Base-by-base conservation (phyloP, 345 rosid genomes). In the Passiflora organensis region DNA sequence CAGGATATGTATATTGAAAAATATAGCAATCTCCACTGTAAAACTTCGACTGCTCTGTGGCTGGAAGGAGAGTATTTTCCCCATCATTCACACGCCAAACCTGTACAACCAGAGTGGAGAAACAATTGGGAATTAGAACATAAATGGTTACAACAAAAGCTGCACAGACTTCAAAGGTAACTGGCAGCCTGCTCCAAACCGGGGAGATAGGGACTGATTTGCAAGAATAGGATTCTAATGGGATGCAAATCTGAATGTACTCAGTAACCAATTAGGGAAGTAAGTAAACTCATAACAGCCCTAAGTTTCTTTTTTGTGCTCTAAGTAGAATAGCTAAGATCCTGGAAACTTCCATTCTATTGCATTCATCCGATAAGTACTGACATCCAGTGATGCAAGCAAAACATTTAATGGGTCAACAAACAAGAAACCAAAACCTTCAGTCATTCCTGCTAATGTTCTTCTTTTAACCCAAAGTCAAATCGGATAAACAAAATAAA, bases 11-110 rank as follows among this genome's bases (percentile, higher is more conserved):
- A 78, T 94, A 94, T 57, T 78, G 93, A 68, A 87, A 79, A 52
- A 94, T 78, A 65, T 79, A 87, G 79, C 97, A 89, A 59, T 85
- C 99, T 55, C 99, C 97, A 19, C 88, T 69, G 43, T 83, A 89
- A 59, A 94, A 80, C 60, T 87, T 89, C 10, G 91, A 82, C 65
- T 94, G 99, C 34, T 83, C 95, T 4, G 95, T 72, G 69, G 83
- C 86, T 67, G 85, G 59, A 63, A 89, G 84, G 67, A 75, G 84
- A 69, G 75, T 57, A 78, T 87, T 94, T 69, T 87, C 82, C 70
- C 73, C 72, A 37, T 74, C 70, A 71, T 81, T 86, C 66, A 87
- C 81, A 62, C 80, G 88, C 96, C 96, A 94, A 60, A 94, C 96
- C 99, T 94, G 71, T 21, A 12, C 42, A 66, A 55, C 47, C 18